A percentile compares a stretch with the other conserved stretches of the same genome.
phyloP scores from a whole-genome alignment of 164 flowering plant genomes.

The Liriodendron chinense region DNA sequence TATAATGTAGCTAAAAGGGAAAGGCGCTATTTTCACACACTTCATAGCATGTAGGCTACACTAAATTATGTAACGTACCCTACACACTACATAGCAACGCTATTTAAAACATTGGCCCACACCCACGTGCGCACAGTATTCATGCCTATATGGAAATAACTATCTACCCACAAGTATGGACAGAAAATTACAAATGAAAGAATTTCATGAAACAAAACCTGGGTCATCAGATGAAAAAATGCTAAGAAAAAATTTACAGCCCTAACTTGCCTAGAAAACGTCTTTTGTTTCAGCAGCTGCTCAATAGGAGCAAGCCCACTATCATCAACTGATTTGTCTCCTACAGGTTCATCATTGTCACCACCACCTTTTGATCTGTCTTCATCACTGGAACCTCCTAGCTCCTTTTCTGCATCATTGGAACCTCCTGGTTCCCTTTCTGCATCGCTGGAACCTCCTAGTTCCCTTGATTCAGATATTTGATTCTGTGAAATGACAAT shows the following conservation, averaged over 20 bases:
- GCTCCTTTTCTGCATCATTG: slow-evolving; percentile 19
- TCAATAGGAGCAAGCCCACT: slow-evolving; percentile 55
- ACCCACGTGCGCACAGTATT: too few relatives aligned
- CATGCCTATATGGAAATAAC: too few relatives aligned
- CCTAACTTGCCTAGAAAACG: slow-evolving; percentile 54
- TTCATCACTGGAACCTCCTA: slow-evolving; percentile 24
- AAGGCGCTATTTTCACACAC: too few relatives aligned
- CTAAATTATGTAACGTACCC: too few relatives aligned
- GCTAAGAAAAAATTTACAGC: not conserved
- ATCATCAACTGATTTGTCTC: slow-evolving; percentile 24
- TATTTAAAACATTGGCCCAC: too few relatives aligned
- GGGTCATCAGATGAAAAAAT: not conserved
- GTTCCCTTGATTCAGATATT: slow-evolving; percentile 22
- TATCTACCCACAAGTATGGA: too few relatives aligned
- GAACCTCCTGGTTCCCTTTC: slow-evolving; percentile 24
- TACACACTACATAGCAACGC: too few relatives aligned
- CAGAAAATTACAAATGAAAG: not conserved
- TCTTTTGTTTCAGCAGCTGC: slow-evolving; percentile 53
- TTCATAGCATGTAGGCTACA: too few relatives aligned
- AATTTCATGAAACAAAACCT: not conserved
- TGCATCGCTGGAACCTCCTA: slow-evolving; percentile 23
- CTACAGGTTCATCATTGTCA: slow-evolving; percentile 20
- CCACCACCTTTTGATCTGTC: slow-evolving; percentile 12
- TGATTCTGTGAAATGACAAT: slow-evolving; percentile 35
- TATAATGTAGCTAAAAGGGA: too few relatives aligned